Evolutionary conservation across 2,329 filamentous ascomycete species (phyloP), one percentile per base, ranked within the genome.

Genomic region (Alternaria brassicicola): DNA sequence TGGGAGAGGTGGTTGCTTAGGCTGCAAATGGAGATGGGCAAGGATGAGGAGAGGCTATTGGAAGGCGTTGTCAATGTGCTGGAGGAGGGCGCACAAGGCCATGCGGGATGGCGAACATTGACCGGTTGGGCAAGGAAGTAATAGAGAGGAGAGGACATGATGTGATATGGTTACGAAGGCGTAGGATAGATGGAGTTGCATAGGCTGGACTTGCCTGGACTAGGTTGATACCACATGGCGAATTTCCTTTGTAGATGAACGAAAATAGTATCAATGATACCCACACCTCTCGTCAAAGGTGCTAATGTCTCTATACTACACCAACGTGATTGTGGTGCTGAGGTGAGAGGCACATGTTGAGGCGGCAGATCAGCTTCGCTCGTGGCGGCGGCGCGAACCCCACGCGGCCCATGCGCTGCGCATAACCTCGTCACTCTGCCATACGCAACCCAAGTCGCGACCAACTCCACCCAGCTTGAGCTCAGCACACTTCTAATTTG

Each of bases 1-100:
- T 99, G 93, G 94, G 95, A 99, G 84, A 90, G 92, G 76, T 99
- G 95, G 95, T 85, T 98, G 76, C 80, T 97, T 66, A 91, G 92
- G 72, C 85, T 94, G 70, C 91, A 95, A 80, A 86, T 89, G 79
- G 93, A 97, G 81, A 95, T 92, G 72, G 90, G 91, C 25, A 88
- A 92, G 73, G 81, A 82, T 31, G 81, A 83, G 56, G 76, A 78
- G 45, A 80, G 78, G 57, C 75, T 85, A 52, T 70, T 88, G 49
- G 83, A 86, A 57, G 84, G 84, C 25, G 81, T 88, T 17, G 82
- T 84, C 19, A 80, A 81, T 61, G 81, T 86, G 21, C 79, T 89
- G 57, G 85, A 87, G 63, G 86, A 88, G 67, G 85, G 85, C 9
- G 81, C 85, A n/a, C 82, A 82, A 67, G 80, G 80, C 31, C 83